phyloP scores from a whole-genome alignment of 1,284 basidiomycete genomes.

The Ceratobasidium sp. region DNA sequence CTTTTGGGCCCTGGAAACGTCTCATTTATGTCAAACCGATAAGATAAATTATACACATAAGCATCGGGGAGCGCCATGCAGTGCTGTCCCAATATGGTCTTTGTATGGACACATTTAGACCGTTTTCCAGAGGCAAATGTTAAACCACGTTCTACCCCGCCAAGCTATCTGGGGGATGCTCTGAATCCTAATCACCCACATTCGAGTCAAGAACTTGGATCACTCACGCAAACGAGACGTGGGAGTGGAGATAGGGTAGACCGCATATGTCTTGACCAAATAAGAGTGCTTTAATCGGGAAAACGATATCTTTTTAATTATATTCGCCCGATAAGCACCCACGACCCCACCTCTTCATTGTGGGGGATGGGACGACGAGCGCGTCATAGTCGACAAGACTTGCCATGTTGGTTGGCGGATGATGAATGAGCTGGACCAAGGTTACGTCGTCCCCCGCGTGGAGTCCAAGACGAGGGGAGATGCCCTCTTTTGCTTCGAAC shows the following conservation, averaged over 20 bases:
- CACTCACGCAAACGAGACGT: background rate
- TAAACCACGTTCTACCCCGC: too few species aligned
- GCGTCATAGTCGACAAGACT: background rate
- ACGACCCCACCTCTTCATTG: too few species aligned
- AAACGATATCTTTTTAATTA: too few species aligned
- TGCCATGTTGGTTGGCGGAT: background rate
- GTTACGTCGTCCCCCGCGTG: slow-evolving; percentile 4
- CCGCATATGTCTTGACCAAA: background rate
- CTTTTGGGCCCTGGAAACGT: background rate
- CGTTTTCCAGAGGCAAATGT: too few species aligned
- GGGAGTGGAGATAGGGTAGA: background rate
- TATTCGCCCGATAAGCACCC: too few species aligned
- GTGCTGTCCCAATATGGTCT: background rate
- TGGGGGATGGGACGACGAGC: background rate
- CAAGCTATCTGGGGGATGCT: too few species aligned
- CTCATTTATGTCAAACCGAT: background rate
- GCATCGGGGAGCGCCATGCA: background rate
- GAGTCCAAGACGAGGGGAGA: background rate
- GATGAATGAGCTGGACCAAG: background rate
- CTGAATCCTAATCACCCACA: too few species aligned
- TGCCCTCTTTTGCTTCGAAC: slow-evolving; percentile 6
- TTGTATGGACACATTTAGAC: background rate
- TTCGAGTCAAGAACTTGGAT: background rate
- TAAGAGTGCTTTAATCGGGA: background rate
- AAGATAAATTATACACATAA: background rate